Evolutionary conservation across 2,329 filamentous ascomycete species (phyloP).

Genomic region (Hypoxylon sp.): DNA sequence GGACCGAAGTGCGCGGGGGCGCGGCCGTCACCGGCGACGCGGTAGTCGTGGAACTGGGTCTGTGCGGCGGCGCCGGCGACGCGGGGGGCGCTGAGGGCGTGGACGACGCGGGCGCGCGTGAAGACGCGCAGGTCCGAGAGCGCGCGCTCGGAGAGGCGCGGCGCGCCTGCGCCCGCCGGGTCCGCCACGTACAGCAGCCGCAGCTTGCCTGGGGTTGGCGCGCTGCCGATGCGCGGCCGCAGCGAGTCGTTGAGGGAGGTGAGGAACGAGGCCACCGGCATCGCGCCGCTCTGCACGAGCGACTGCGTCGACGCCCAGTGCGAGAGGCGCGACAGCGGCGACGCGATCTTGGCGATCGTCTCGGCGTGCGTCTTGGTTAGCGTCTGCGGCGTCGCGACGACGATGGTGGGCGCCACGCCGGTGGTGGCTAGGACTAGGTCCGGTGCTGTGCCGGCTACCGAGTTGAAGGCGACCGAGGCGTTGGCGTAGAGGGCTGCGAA

Average conservation of each 20-base stretch:
- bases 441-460: slow-evolving; percentile 76
- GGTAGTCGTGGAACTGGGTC: slow-evolving; percentile 87
- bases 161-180: slow-evolving; percentile 67
- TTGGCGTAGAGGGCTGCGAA: slow-evolving; percentile 86
- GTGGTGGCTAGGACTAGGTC: slow-evolving; percentile 77
- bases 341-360: slow-evolving; percentile 63
- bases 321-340: slow-evolving; percentile 70
- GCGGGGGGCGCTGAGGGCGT: slow-evolving; percentile 80
- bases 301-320: slow-evolving; percentile 76
- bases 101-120: slow-evolving; percentile 80
- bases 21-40: slow-evolving; percentile 58
- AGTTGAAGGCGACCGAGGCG: slow-evolving; percentile 85
- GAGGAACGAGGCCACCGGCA: slow-evolving; percentile 72
- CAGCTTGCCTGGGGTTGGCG: slow-evolving; percentile 69
- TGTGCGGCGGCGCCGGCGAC: slow-evolving; percentile 93
- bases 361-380: slow-evolving; percentile 72
- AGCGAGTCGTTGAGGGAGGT: slow-evolving; percentile 67
- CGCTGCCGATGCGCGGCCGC: slow-evolving; percentile 65
- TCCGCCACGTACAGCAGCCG: slow-evolving; percentile 84
- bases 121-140: slow-evolving; percentile 85
- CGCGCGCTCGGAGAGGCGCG: slow-evolving; percentile 71
- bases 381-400: slow-evolving; percentile 79
- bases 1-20: slow-evolving; percentile 77
- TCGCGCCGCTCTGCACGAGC: slow-evolving; percentile 73
- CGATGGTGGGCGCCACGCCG: slow-evolving; percentile 79